Evolutionary conservation across 305 asterid species (phyloP), one percentile per base, ranked within the genome.

Genomic region (Euphrasia arctica): DNA sequence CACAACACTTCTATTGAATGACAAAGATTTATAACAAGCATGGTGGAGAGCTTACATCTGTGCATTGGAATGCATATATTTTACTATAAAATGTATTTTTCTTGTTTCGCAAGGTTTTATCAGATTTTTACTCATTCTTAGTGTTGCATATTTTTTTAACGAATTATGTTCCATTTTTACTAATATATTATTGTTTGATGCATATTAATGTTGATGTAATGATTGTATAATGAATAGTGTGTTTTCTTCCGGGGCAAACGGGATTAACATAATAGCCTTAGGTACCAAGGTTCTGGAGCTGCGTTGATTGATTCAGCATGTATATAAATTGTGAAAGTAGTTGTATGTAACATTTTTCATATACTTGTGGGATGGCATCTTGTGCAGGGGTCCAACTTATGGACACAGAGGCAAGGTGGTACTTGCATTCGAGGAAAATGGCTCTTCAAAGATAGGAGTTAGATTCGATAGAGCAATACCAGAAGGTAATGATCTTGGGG

Each of bases 401-500:
- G 90, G 89, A 68, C 82, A 74, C 75, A 85, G 75, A 69, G 96
- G 98, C 72, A 86, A 82, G 80, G 96, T 91, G 67, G 75, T 89
- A 54, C 90, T 86, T 76, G 77, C 96, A 55, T 91, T 83, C 67
- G 95, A 86, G 78, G 91, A 82, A 71, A 91, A 91, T 70, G 94
- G 80, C 70, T 81, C 87, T 71, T 85, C 98, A n/a, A 89, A 89
- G 79, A 79, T 89, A 29, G 96, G 96, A 68, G 88, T 91, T 70
- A 78, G 98, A 76, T 91, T 91, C 80, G 98, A 89, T 77, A 79
- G 62, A 74, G 48, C 80, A 63, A 79, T 89, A 73, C 95, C 85
- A 11, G 96, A 89, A 67, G 98, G 98, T 61, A 87, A 75, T 72
- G 90, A 91, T 79, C 95, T 91, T 62, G 98, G 95, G 28, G 95